Percentiles rank a stretch among this genome's conserved stretches.
Evolutionary conservation across 1,284 basidiomycete genomes (phyloP).

Genomic region (Sporisorium exsertum): DNA sequence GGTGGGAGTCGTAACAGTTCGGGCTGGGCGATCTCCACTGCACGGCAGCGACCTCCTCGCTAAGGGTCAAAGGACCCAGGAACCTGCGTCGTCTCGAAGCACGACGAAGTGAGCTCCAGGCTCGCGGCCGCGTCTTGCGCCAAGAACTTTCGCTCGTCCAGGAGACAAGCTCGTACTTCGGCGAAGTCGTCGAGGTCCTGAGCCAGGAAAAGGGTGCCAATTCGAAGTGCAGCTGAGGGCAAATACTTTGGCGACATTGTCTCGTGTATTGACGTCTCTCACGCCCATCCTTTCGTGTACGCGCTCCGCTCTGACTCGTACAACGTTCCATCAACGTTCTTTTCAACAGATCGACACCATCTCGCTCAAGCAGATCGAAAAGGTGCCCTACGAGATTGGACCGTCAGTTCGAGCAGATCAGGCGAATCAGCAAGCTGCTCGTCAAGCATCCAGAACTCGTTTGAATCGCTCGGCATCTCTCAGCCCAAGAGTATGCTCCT

Average conservation of each 20-base stretch:
- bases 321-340: conserved; percentile 72
- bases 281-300: conserved; percentile 89
- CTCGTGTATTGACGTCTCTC: conserved; percentile 85
- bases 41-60: no score
- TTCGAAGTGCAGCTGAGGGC: conserved; percentile 99
- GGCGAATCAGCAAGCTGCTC: conserved; percentile 97
- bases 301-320: conserved; percentile 96
- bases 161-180: conserved; percentile 96
- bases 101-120: conserved; percentile 94
- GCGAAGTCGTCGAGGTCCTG: conserved; percentile 98
- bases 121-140: conserved; percentile 82
- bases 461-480: conserved; percentile 94
- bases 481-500: conserved; percentile 80
- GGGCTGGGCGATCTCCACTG: no score
- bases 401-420: conserved; percentile 98
- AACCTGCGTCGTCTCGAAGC: conserved; percentile 95
- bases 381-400: conserved; percentile 99
- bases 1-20: no score
- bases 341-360: conserved; percentile 69
- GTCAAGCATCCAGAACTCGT: conserved; percentile 98
- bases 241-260: conserved; percentile 99
- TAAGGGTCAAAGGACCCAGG: conserved; percentile 96
- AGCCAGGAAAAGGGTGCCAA: conserved; percentile 98
- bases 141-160: conserved; percentile 95
- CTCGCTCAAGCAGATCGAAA: conserved; percentile 93